These are phyloP conservation scores for Yamadazyma atlantica DNA, from an alignment of 1,139 yeast species.

Conservation along the genomic window DNA sequence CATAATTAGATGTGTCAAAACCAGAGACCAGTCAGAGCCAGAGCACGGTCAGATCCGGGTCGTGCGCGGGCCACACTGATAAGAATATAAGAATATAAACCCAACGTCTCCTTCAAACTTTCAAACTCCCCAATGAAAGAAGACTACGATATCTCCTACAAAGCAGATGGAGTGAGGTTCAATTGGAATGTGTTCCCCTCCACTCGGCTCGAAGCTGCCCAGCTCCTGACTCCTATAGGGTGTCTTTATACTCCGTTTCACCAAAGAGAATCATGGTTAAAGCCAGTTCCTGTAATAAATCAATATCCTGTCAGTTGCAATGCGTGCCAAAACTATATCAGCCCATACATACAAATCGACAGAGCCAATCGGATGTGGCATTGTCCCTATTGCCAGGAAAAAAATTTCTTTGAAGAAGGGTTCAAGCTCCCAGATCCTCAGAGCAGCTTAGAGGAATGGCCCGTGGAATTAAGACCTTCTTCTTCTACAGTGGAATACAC, in stretches of 20 bases:
- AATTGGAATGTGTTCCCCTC: slow-evolving; percentile 58
- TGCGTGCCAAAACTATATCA: slow-evolving; percentile 29
- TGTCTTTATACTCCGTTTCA: slow-evolving; percentile 35
- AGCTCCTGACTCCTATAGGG: slow-evolving; percentile 37
- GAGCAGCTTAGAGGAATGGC: slow-evolving; percentile 22
- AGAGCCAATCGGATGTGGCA: slow-evolving; percentile 36
- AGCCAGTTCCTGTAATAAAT: slow-evolving; percentile 7
- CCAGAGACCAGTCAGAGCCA: no score
- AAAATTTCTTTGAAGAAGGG: slow-evolving; percentile 22
- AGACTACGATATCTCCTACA: slow-evolving; percentile 6
- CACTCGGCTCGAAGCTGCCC: slow-evolving; percentile 36
- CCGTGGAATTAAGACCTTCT: slow-evolving; percentile 24
- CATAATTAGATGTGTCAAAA: no score
- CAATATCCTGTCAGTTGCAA: slow-evolving; percentile 22
- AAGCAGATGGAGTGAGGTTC: slow-evolving; percentile 25
- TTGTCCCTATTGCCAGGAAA: slow-evolving; percentile 39
- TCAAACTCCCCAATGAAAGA: slow-evolving; percentile 8
- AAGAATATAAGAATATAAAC: background rate
- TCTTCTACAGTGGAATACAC: slow-evolving; percentile 27
- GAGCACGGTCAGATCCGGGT: background rate
- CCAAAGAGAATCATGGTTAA: slow-evolving; percentile 6
- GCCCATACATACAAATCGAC: slow-evolving; percentile 32
- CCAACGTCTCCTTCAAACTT: background rate
- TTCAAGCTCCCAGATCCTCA: slow-evolving; percentile 18
- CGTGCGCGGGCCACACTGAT: background rate